These are phyloP conservation scores for Ascochyta viciae-villosae DNA, from an alignment of 2,329 filamentous ascomycete species.

Conservation along the genomic window DNA sequence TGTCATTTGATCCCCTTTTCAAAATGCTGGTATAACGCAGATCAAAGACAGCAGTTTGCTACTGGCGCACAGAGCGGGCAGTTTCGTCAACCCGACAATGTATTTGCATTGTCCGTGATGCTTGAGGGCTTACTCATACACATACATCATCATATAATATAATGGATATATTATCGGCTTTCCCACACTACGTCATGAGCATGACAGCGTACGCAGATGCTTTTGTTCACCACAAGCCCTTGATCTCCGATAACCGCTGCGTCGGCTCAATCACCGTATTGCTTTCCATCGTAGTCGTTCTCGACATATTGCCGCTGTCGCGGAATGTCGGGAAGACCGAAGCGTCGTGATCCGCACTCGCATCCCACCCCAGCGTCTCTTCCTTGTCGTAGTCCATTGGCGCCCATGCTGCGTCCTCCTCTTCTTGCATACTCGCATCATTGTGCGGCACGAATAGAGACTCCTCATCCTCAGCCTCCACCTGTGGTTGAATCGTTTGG, in stretches of 20 bases:
- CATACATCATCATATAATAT: not conserved
- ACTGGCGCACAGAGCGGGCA: too few species aligned
- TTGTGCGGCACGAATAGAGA: conserved; percentile 73
- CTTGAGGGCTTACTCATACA: not conserved
- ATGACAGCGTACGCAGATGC: not conserved
- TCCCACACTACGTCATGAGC: not conserved
- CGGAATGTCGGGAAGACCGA: conserved; percentile 54
- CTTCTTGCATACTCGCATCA: conserved; percentile 62
- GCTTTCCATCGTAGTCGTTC: conserved; percentile 35
- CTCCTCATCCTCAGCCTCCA: conserved; percentile 65
- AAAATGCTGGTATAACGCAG: too few species aligned
- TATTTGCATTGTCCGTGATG: not conserved
- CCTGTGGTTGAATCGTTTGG: conserved; percentile 19
- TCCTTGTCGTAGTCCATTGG: conserved; percentile 71
- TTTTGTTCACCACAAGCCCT: conserved; percentile 41
- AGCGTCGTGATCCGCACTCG: conserved; percentile 61
- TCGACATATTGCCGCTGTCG: conserved; percentile 47
- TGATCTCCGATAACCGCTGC: conserved; percentile 70
- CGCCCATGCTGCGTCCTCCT: conserved; percentile 74
- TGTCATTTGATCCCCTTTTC: too few species aligned
- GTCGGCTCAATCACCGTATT: conserved; percentile 69
- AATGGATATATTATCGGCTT: too few species aligned
- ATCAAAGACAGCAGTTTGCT: too few species aligned
- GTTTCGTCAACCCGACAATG: not conserved
- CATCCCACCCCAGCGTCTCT: conserved; percentile 76